Conservation (phyloP, 805 yeast genomes). For the Candida parachauliodes region DNA sequence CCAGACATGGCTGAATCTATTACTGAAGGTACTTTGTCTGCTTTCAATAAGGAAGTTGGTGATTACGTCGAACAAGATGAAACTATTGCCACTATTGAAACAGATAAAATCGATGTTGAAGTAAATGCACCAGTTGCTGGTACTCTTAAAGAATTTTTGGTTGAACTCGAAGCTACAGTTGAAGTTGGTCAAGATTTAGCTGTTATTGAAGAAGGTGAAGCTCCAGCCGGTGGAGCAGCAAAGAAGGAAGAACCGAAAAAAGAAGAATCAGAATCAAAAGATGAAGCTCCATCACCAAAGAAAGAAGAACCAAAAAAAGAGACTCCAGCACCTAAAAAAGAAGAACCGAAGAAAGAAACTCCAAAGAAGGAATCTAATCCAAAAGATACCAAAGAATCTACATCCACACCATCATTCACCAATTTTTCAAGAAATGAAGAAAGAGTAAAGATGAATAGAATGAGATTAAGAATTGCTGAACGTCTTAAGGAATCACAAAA, state of each 20-base stretch:
- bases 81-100: conserved; percentile 92
- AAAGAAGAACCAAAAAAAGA: conserved; percentile 32
- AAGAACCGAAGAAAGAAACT: conserved; percentile 26
- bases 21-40: conserved; percentile 88
- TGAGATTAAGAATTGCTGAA: conserved; percentile 98
- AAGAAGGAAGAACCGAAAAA: conserved; percentile 22
- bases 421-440: conserved; percentile 79
- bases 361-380: conserved; percentile 22
- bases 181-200: conserved; percentile 92
- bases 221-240: conserved; percentile 56
- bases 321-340: conserved; percentile 11
- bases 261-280: conserved; percentile 16
- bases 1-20: conserved; percentile 99
- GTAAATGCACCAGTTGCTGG: conserved; percentile 94
- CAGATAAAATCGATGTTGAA: conserved; percentile 96
- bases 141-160: conserved; percentile 79
- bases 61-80: conserved; percentile 86
- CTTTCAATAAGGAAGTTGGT: conserved; percentile 71
- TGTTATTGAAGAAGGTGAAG: conserved; percentile 76
- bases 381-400: conserved; percentile 27
- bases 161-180: conserved; percentile 85
- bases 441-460: conserved; percentile 97
- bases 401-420: conserved; percentile 31
- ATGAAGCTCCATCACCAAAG: conserved; percentile 66
- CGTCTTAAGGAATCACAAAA: conserved; percentile 98